These are phyloP conservation scores for Stachybotrys echinatus DNA, from an alignment of 2,329 filamentous ascomycete genomes.

Conservation along the genomic window DNA sequence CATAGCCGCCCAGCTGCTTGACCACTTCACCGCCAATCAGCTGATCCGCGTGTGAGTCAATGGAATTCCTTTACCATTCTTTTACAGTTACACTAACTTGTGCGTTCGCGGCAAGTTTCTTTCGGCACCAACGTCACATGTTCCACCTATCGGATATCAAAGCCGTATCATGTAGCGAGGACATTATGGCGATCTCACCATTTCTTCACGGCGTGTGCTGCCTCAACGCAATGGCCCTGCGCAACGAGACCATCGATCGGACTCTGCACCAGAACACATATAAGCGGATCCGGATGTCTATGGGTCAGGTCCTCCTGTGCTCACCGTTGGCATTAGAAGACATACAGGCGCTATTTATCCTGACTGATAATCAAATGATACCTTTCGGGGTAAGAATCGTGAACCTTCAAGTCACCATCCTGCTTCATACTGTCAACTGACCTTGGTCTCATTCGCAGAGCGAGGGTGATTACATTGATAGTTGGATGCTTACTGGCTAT, in stretches of 20 bases:
- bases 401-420: too few relatives aligned
- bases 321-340: conserved; percentile 34
- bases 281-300: conserved; percentile 29
- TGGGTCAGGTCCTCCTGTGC: conserved; percentile 32
- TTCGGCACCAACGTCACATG: conserved; percentile 7
- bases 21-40: conserved; percentile 3
- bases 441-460: conserved; percentile 7
- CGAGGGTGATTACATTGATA: conserved; percentile 32
- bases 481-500: conserved; percentile 35
- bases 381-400: conserved; percentile 18
- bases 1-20: not conserved
- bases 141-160: conserved; percentile 7
- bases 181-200: conserved; percentile 25
- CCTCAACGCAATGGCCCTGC: conserved; percentile 29
- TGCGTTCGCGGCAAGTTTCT: conserved; percentile 3
- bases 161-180: conserved; percentile 10
- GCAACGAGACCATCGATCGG: conserved; percentile 10
- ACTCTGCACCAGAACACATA: conserved; percentile 28
- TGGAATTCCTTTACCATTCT: not conserved
- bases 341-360: conserved; percentile 4
- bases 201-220: conserved; percentile 35
- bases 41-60: conserved; percentile 5
- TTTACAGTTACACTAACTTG: not conserved
- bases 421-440: not conserved
- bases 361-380: conserved; percentile 34